Conservation (phyloP, 1,139 yeast species). For the Yamadazyma spencermartinsiae region DNA sequence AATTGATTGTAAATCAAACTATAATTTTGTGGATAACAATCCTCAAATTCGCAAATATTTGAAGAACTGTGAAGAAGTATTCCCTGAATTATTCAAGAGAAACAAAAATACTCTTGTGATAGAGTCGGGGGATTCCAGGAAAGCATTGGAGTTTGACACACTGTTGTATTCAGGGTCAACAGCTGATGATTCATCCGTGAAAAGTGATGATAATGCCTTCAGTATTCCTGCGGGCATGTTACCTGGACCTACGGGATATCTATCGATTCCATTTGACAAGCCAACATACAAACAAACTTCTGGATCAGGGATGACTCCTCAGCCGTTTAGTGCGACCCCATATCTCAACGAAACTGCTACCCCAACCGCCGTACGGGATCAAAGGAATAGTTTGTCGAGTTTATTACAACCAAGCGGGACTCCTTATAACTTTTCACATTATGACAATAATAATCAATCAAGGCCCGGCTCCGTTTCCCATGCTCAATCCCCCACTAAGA, state of each 20-base stretch:
- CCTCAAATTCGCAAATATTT: constrained; percentile 24
- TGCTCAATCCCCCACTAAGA: neutral
- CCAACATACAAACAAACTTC: neutral
- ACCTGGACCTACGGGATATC: constrained; percentile 19
- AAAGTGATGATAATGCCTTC: constrained; percentile 19
- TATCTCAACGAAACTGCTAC: neutral
- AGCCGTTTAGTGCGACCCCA: neutral
- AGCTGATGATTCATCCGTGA: constrained; percentile 5
- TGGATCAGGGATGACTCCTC: neutral
- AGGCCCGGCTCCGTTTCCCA: neutral
- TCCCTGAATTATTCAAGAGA: constrained; percentile 27
- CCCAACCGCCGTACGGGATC: constrained; percentile 4
- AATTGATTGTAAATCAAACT: constrained; percentile 23
- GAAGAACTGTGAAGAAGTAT: constrained; percentile 19
- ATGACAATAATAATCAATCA: too few species aligned
- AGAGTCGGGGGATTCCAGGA: neutral
- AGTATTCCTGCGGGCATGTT: constrained; percentile 7
- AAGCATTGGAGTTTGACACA: neutral
- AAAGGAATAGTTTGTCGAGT: constrained; percentile 4
- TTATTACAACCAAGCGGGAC: constrained; percentile 1
- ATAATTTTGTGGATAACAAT: constrained; percentile 17
- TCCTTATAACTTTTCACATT: too few species aligned
- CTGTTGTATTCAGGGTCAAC: neutral
- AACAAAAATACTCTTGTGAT: neutral
- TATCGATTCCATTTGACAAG: constrained; percentile 10